Percentiles rank a stretch among this genome's conserved stretches.
Evolutionary conservation across 2,329 filamentous ascomycete species (phyloP).

Genomic region (Canariomyces notabilis): DNA sequence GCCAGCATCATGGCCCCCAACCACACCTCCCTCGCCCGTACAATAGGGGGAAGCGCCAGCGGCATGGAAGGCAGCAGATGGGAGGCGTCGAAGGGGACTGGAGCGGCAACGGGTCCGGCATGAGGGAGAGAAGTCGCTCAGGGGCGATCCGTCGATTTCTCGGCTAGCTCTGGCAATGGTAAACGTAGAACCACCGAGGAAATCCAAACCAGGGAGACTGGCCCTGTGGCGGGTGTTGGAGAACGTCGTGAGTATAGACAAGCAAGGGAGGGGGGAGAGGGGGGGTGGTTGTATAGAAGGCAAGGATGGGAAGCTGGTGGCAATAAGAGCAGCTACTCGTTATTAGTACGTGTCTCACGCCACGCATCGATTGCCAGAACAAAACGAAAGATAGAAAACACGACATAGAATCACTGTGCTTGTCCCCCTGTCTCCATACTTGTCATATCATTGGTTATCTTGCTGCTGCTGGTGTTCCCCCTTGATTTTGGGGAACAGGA

Average conservation of each 20-base stretch:
- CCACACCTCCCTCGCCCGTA: background rate
- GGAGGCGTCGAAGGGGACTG: background rate
- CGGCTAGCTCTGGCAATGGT: background rate
- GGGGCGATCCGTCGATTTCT: background rate
- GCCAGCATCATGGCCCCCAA: background rate
- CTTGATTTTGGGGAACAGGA: conserved; percentile 38
- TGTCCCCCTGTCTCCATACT: too few relatives aligned
- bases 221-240: background rate
- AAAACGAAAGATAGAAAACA: background rate
- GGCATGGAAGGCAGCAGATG: background rate
- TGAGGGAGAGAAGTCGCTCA: background rate
- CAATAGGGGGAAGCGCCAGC: background rate
- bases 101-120: background rate
- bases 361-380: too few relatives aligned
- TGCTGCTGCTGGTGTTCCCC: background rate
- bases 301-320: conserved; percentile 22
- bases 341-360: background rate
- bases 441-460: too few relatives aligned
- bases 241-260: background rate
- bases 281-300: too few relatives aligned
- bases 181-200: background rate
- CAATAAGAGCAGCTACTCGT: background rate
- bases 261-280: conserved; percentile 14
- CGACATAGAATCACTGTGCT: background rate
- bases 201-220: background rate